phyloP scores from a whole-genome alignment of 2,329 filamentous ascomycete genomes.

The Clathrospora elynae region DNA sequence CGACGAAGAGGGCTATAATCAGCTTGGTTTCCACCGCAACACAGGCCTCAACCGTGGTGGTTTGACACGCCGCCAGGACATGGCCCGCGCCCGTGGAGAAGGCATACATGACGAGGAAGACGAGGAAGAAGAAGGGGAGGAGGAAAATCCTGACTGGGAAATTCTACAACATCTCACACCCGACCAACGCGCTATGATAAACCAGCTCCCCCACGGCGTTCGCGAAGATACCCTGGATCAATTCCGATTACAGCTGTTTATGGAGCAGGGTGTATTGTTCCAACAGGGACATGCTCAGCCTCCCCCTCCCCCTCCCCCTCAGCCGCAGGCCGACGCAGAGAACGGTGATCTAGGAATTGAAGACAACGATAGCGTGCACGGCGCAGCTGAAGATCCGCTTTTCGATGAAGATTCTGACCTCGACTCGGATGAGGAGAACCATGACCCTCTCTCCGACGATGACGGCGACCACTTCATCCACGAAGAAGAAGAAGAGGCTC shows the following conservation, averaged over 20 bases:
- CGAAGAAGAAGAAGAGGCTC: too few species aligned
- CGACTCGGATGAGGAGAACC: background rate
- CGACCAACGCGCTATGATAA: constrained; percentile 14
- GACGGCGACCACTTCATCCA: too few species aligned
- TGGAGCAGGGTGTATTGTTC: constrained; percentile 20
- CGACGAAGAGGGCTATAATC: constrained; percentile 42
- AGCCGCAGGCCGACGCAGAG: background rate
- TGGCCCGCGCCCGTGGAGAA: constrained; percentile 6
- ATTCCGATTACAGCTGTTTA: constrained; percentile 26
- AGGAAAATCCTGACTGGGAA: constrained; percentile 14
- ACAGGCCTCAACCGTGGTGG: constrained; percentile 36
- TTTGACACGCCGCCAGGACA: constrained; percentile 22
- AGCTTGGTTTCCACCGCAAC: constrained; percentile 37
- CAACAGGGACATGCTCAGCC: constrained; percentile 1
- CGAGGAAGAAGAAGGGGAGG: constrained; percentile 11
- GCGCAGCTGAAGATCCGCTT: too few species aligned
- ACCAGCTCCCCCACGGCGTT: constrained; percentile 11
- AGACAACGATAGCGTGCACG: too few species aligned
- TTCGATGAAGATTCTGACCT: background rate
- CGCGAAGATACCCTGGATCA: constrained; percentile 23
- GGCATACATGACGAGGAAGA: constrained; percentile 14
- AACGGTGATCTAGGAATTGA: background rate
- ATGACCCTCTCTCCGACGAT: too few species aligned
- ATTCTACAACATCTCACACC: constrained; percentile 23
- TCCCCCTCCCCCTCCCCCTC: too few species aligned